Evolutionary conservation across 1,139 yeast genomes (phyloP).

Genomic region (Pichia sp.): DNA sequence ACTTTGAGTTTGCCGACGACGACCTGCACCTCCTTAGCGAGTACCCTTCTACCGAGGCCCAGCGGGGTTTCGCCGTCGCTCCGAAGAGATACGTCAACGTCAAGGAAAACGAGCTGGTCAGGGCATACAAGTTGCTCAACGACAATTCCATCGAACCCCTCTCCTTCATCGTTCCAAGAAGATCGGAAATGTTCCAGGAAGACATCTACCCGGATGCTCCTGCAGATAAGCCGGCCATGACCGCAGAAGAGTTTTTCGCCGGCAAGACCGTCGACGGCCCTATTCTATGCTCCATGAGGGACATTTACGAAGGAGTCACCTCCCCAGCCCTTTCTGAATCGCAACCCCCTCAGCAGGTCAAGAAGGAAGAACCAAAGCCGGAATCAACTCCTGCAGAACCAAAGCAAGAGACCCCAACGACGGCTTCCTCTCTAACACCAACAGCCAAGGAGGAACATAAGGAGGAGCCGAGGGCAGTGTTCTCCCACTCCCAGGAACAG

Average conservation of each 20-base stretch:
- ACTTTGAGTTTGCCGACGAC: constrained; percentile 82
- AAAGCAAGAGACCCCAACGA: constrained; percentile 5
- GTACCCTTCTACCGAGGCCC: constrained; percentile 84
- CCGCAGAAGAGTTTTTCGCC: constrained; percentile 71
- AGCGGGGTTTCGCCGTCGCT: constrained; percentile 88
- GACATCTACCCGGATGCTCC: constrained; percentile 94
- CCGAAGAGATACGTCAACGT: constrained; percentile 80
- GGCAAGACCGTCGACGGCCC: constrained; percentile 84
- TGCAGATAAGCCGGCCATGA: constrained; percentile 68
- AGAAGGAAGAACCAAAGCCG: constrained; percentile 19
- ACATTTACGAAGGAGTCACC: constrained; percentile 71
- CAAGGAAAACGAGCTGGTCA: constrained; percentile 77
- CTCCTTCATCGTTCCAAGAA: constrained; percentile 88
- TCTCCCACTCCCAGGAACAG: constrained; percentile 29
- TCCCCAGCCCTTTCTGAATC: constrained; percentile 34
- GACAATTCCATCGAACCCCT: constrained; percentile 84
- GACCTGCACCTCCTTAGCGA: constrained; percentile 78
- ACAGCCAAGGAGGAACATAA: constrained; percentile 1
- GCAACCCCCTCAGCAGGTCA: constrained; percentile 18
- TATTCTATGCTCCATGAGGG: constrained; percentile 68
- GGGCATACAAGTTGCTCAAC: constrained; percentile 77
- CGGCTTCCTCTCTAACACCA: neutral
- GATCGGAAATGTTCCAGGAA: constrained; percentile 85
- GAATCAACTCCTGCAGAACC: constrained; percentile 17
- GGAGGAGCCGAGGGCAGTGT: constrained; percentile 23